Base-by-base conservation (phyloP, 768 basidiomycete genomes). In the Phlebiopsis flavidoalba region DNA sequence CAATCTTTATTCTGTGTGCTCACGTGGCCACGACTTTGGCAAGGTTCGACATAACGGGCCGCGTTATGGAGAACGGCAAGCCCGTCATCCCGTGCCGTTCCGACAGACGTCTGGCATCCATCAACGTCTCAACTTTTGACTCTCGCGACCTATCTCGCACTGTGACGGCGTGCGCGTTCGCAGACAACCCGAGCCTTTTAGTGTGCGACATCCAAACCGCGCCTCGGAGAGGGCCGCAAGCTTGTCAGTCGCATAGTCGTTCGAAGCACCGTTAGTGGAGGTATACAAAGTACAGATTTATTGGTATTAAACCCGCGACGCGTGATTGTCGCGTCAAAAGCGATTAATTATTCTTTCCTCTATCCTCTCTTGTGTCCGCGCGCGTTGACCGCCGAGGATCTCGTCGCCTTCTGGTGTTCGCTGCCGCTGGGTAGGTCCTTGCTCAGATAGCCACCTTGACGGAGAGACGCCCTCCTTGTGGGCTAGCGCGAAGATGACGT, bases 401-500 rank as follows among this genome's bases (percentile, higher is more conserved):
- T 66, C 69, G 53, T 75, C 73, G 3, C 73, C 74, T 54, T 75
- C 74, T 8, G 66, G 70, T 0, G 74, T 69, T 31, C 26, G n/a
- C 26, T 31, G 26, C n/a, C 26, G 26, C 26, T 31, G 2, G 26
- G 26, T 3, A 31, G 2, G 26, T 7, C 74, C 74, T 17, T 73
- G 73, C 0, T 59, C 59, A 15, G 4, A 75, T 54, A 8, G 73
- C 73, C 0, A 75, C 73, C 47, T 58, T 54, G n/a, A 75, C 74
- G 74, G 74, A 1, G 72, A 73, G 3, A 73, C 69, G 15, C 71
- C 71, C 54, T 73, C 71, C 37, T 64, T 69, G 62, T 74, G 64
- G 1, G 73, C 73, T 7, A 75, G 58, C 8, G 73, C 73, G 63
- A 75, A 74, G 10, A 75, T 63, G 37, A 75, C 71, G 54, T 75